Evolutionary conservation across 495 filamentous ascomycete genomes (phyloP).

Genomic region (Penicillium canariense): DNA sequence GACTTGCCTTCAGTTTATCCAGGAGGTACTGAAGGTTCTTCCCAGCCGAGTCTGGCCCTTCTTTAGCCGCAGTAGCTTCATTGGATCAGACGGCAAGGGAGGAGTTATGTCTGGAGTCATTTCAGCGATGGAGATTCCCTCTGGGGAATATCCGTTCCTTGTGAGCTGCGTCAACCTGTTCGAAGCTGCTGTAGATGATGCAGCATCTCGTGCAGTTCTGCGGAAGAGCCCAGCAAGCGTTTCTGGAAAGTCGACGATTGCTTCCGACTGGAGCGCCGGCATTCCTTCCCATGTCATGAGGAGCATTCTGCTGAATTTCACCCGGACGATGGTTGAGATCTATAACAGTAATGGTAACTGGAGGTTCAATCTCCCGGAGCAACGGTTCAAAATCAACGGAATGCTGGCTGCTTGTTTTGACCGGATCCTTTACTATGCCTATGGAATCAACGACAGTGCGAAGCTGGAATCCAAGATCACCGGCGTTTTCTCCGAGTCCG

Average conservation of each 20-base stretch:
- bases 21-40: constrained; percentile 63
- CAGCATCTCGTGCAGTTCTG: constrained; percentile 65
- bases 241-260: constrained; percentile 49
- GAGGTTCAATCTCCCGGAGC: constrained; percentile 68
- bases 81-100: constrained; percentile 68
- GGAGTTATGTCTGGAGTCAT: constrained; percentile 72
- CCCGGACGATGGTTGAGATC: constrained; percentile 70
- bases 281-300: constrained; percentile 75
- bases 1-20: constrained; percentile 75
- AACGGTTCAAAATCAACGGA: constrained; percentile 60
- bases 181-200: constrained; percentile 71
- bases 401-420: constrained; percentile 66
- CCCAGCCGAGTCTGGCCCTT: constrained; percentile 88
- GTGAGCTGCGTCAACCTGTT: constrained; percentile 69
- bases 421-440: constrained; percentile 66
- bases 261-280: constrained; percentile 60
- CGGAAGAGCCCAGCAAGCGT: constrained; percentile 59
- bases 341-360: constrained; percentile 79
- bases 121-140: constrained; percentile 69
- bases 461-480: constrained; percentile 58
- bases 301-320: constrained; percentile 67
- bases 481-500: constrained; percentile 63
- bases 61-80: constrained; percentile 71
- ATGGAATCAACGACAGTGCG: constrained; percentile 62
- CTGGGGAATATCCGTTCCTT: constrained; percentile 74